phyloP scores from a whole-genome alignment of 768 basidiomycete species.

The Mycena latifolia region DNA sequence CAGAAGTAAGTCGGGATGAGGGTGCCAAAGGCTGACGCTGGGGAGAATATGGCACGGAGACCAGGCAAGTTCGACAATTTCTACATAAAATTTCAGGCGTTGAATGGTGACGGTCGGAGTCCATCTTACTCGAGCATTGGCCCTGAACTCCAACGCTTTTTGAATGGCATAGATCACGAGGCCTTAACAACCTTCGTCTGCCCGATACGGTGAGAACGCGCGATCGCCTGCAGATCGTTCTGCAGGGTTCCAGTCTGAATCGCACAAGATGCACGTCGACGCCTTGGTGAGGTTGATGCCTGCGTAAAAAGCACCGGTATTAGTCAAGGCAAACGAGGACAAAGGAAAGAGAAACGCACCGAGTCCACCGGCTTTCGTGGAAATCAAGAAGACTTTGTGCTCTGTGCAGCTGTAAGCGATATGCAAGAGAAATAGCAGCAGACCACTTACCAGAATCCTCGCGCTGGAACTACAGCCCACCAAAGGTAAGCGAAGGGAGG shows the following conservation, averaged over 20 bases:
- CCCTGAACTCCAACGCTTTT: too few species aligned
- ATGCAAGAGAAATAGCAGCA: not conserved
- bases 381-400: conserved; percentile 76
- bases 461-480: conserved; percentile 62
- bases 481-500: not conserved
- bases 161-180: not conserved
- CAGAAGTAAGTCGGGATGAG: too few species aligned
- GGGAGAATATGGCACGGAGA: too few species aligned
- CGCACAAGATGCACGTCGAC: conserved; percentile 84
- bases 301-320: conserved; percentile 25
- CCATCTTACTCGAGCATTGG: too few species aligned
- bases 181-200: conserved; percentile 80
- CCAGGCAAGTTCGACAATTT: too few species aligned
- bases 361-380: conserved; percentile 79
- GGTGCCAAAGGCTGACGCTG: too few species aligned
- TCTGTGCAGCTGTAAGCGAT: conserved; percentile 47
- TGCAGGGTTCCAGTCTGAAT: conserved; percentile 79
- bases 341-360: conserved; percentile 50
- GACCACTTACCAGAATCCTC: conserved; percentile 62
- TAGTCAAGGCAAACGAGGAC: conserved; percentile 33
- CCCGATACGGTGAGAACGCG: conserved; percentile 85
- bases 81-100: too few species aligned
- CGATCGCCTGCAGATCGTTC: conserved; percentile 89
- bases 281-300: conserved; percentile 90
- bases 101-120: too few species aligned